phyloP scores from a whole-genome alignment of 139 green algal genomes.

The Diplosphaera chodatii region DNA sequence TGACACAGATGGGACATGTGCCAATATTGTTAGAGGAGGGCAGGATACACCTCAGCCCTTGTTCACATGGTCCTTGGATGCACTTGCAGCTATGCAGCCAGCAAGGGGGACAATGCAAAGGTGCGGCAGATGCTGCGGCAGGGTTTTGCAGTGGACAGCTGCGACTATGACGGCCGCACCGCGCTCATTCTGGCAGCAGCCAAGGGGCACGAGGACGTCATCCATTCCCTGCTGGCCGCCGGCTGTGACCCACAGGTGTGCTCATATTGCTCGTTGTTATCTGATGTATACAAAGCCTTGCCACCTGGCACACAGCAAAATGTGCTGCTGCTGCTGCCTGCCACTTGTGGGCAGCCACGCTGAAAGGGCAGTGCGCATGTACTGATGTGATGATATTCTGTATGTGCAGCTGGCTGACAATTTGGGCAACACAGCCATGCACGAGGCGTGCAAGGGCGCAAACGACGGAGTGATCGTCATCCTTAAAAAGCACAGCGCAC shows the following conservation, averaged over 20 bases:
- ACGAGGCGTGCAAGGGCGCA: slow-evolving; percentile 38
- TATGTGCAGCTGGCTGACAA: slow-evolving; percentile 23
- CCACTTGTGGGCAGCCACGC: too few relatives aligned
- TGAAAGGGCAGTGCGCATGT: too few relatives aligned
- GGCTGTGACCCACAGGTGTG: background rate
- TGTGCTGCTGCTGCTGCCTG: too few relatives aligned
- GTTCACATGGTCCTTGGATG: too few relatives aligned
- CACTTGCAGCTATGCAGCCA: slow-evolving; percentile 22
- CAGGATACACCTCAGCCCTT: too few relatives aligned
- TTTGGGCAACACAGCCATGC: slow-evolving; percentile 27
- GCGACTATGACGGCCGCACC: slow-evolving; percentile 48
- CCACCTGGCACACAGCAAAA: too few relatives aligned
- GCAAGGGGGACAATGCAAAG: slow-evolving; percentile 17
- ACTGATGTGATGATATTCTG: too few relatives aligned
- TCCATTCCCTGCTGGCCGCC: slow-evolving; percentile 38
- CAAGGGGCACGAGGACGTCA: slow-evolving; percentile 35
- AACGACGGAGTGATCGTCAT: slow-evolving; percentile 28
- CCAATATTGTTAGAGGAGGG: too few relatives aligned
- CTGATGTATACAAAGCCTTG: too few relatives aligned
- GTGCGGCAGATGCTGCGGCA: slow-evolving; percentile 50
- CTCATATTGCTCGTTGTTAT: too few relatives aligned
- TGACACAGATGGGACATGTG: too few relatives aligned
- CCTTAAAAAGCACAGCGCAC: background rate
- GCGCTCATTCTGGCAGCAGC: slow-evolving; percentile 47
- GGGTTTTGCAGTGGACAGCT: slow-evolving; percentile 32